Evolutionary conservation across 2,329 filamentous ascomycete species (phyloP), one percentile per base, ranked within the genome.

Genomic region (Penicillium aurantiogriseum): DNA sequence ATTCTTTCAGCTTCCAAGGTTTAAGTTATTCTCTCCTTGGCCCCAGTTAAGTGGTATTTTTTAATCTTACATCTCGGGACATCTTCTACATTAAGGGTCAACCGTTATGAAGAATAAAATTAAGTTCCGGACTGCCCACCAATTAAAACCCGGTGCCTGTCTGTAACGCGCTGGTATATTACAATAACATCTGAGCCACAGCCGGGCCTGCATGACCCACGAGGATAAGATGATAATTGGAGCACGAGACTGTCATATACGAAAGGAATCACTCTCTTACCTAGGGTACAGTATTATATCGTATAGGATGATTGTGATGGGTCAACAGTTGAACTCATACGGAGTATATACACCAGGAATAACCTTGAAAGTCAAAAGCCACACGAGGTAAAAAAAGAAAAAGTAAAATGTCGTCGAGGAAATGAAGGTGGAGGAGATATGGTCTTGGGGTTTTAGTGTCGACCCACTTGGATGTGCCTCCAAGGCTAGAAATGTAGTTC

Each of bases 401-500:
- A 36, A 31, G 31, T 36, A 19, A 25, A 52, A 52, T 21, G 21
- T 36, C 39, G 21, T 36, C 39, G 39, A 51, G 38, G 13, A 35
- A 33, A 51, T 43, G 49, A 33, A 33, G 8, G 44, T 36, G 45
- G 19, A 35, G 35, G 39, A n/a, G 8, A 33, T 35, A 31, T 31
- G 11, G 31, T n/a, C 4, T 25, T 31, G 21, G 10, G 51, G 39
- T 23, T 29, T 29, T 33, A 19, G 27, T 36, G 10, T 17, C 31
- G 35, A 13, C 50, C 40, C 48, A 31, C 36, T 7, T 35, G 19
- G 51, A 38, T 39, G 40, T 27, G 10, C 25, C 31, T 44, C 23
- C 23, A 5, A 27, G 4, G 4, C 31, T 58, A 52, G 58, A 62
- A 58, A 56, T 44, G 43, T 42, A 57, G 31, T 57, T 64, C 57